These are phyloP conservation scores for Leccinum variicolor DNA, from an alignment of 768 basidiomycete genomes.

Conservation along the genomic window DNA sequence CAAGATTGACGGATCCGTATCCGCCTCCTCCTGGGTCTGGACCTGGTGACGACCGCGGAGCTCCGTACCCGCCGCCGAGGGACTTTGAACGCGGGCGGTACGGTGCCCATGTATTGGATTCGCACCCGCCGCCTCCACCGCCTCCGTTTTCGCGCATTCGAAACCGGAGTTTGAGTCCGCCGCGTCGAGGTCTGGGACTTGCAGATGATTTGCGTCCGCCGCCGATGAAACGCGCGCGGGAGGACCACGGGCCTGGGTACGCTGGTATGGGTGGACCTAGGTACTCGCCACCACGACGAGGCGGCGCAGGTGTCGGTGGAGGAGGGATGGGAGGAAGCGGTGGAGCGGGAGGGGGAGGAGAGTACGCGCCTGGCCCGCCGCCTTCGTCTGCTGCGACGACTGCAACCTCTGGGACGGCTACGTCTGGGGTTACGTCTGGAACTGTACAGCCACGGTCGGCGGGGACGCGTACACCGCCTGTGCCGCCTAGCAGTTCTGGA, in stretches of 20 bases:
- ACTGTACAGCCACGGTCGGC: slow-evolving; percentile 4
- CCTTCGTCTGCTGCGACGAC: slow-evolving; percentile 17
- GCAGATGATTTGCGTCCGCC: slow-evolving; percentile 44
- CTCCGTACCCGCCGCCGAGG: slow-evolving; percentile 18
- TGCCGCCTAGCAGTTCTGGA: slow-evolving; percentile 20
- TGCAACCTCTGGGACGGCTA: neutral
- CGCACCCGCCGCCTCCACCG: slow-evolving; percentile 12
- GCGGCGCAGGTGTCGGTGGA: neutral
- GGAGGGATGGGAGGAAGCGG: neutral
- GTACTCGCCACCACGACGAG: slow-evolving; percentile 33
- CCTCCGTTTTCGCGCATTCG: slow-evolving; percentile 38
- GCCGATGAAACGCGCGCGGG: slow-evolving; percentile 43
- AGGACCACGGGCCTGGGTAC: slow-evolving; percentile 35
- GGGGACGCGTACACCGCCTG: slow-evolving; percentile 22
- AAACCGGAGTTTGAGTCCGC: slow-evolving; percentile 42
- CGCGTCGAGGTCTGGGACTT: slow-evolving; percentile 28
- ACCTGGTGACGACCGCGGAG: slow-evolving; percentile 17
- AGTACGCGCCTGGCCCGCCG: slow-evolving; percentile 22
- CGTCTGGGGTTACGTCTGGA: neutral
- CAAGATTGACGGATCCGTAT: slow-evolving; percentile 29
- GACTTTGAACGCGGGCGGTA: slow-evolving; percentile 32
- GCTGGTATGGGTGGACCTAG: neutral
- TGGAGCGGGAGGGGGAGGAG: neutral
- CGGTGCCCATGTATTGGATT: slow-evolving; percentile 9
- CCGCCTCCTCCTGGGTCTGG: neutral